phyloP scores from a whole-genome alignment of 441 rosid genomes.

The Syzygium malaccense region DNA sequence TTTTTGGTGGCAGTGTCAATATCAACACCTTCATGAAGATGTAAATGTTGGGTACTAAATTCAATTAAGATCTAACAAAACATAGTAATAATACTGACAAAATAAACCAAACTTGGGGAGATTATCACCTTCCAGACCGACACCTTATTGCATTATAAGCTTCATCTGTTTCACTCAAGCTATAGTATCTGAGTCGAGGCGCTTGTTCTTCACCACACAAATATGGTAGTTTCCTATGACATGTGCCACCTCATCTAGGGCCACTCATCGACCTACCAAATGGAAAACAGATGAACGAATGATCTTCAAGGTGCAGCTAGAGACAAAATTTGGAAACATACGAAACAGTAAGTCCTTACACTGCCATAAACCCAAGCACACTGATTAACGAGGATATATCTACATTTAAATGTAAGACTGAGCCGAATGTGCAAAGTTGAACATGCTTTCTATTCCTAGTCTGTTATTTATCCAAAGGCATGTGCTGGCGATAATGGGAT shows the following conservation, averaged over 20 bases:
- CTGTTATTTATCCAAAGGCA: background rate
- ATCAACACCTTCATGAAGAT: conserved; percentile 52
- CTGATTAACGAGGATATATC: background rate
- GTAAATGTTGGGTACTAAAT: background rate
- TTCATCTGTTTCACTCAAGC: conserved; percentile 62
- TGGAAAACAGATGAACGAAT: background rate
- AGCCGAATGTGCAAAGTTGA: background rate
- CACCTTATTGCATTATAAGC: conserved; percentile 77
- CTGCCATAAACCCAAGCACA: background rate
- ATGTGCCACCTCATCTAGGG: conserved; percentile 39
- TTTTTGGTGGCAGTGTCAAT: conserved; percentile 59
- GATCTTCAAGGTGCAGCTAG: background rate
- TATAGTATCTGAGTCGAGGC: conserved; percentile 41
- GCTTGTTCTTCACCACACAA: conserved; percentile 55
- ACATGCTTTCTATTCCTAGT: background rate
- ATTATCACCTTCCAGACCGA: conserved; percentile 64
- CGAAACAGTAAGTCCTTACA: background rate
- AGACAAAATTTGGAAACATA: background rate
- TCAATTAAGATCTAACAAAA: background rate
- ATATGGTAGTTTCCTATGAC: conserved; percentile 54
- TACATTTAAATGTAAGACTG: background rate
- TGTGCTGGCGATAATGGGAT: background rate
- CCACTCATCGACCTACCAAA: conserved; percentile 54
- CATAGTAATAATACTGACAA: background rate
- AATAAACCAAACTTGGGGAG: background rate